Conservation (phyloP, 2,329 filamentous ascomycete species). For the Ophiocordyceps sinensis region DNA sequence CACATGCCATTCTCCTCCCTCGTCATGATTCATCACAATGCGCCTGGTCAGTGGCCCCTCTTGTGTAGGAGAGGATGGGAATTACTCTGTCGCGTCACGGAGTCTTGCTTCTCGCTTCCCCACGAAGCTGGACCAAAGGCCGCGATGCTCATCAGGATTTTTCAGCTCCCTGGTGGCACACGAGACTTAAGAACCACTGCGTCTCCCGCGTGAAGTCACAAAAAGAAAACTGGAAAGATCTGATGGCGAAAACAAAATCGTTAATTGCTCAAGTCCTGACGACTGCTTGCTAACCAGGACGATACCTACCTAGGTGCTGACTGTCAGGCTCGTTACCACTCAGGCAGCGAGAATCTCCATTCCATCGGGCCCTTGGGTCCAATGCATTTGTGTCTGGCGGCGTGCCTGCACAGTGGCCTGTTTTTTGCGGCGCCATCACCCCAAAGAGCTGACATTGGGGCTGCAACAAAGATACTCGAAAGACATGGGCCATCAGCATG, state of each 20-base stretch:
- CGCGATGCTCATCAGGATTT: constrained; percentile 31
- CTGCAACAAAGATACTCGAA: too few species aligned
- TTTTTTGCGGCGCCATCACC: too few species aligned
- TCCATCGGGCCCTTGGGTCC: too few species aligned
- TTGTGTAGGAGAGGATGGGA: not conserved
- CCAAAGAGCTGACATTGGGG: too few species aligned
- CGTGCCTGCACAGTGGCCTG: too few species aligned
- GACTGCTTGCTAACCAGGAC: not conserved
- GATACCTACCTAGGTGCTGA: too few species aligned
- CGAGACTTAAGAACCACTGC: constrained; percentile 30
- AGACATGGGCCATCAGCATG: too few species aligned
- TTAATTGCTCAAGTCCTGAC: not conserved
- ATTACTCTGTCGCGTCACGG: constrained; percentile 31
- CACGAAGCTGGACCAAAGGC: constrained; percentile 44
- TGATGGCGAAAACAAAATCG: constrained; percentile 29
- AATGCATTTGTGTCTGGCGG: too few species aligned
- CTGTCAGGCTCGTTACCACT: too few species aligned
- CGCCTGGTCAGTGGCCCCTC: constrained; percentile 1
- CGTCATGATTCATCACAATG: not conserved
- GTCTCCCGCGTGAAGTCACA: constrained; percentile 33
- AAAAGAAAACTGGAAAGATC: constrained; percentile 60
- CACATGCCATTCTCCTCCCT: not conserved
- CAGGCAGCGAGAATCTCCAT: too few species aligned
- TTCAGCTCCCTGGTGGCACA: constrained; percentile 1
- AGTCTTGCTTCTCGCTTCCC: constrained; percentile 30